A percentile compares a stretch with the other conserved stretches of the same genome.
phyloP scores from a whole-genome alignment of 768 basidiomycete species.

The Termitomyces sp. region DNA sequence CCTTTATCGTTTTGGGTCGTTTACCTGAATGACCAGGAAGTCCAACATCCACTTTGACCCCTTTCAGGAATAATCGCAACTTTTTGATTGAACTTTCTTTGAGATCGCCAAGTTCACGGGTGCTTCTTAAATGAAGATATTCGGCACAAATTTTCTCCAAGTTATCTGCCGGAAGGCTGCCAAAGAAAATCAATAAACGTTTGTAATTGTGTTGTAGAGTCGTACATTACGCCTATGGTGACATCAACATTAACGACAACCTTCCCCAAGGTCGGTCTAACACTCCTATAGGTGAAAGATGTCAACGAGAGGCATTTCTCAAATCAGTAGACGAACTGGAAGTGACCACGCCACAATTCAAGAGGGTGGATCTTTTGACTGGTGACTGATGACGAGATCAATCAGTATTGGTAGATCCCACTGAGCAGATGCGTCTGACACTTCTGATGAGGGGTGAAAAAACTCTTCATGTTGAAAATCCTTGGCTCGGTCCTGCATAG shows the following conservation, averaged over 20 bases:
- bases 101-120: slow-evolving; percentile 13
- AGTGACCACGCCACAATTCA: slow-evolving; percentile 35
- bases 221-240: slow-evolving; percentile 35
- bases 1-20: slow-evolving; percentile 20
- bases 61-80: slow-evolving; percentile 22
- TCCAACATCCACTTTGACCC: slow-evolving; percentile 21
- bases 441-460: slow-evolving; percentile 17
- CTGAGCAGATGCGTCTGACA: slow-evolving; percentile 4
- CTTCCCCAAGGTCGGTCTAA: slow-evolving; percentile 29
- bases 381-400: slow-evolving; percentile 3
- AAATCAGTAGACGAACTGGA: slow-evolving; percentile 27
- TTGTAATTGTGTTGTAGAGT: neutral
- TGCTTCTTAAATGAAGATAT: slow-evolving; percentile 11
- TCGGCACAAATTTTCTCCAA: slow-evolving; percentile 19
- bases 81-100: slow-evolving; percentile 9
- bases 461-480: slow-evolving; percentile 19
- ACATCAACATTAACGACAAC: slow-evolving; percentile 38
- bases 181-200: neutral
- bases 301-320: neutral
- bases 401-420: neutral
- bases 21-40: slow-evolving; percentile 16
- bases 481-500: slow-evolving; percentile 14
- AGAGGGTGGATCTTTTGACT: slow-evolving; percentile 21
- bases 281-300: slow-evolving; percentile 26
- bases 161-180: slow-evolving; percentile 18